Percentiles rank a stretch among this genome's conserved stretches.
Conservation (phyloP, 306 rosid genomes). For the Comarum palustre region DNA sequence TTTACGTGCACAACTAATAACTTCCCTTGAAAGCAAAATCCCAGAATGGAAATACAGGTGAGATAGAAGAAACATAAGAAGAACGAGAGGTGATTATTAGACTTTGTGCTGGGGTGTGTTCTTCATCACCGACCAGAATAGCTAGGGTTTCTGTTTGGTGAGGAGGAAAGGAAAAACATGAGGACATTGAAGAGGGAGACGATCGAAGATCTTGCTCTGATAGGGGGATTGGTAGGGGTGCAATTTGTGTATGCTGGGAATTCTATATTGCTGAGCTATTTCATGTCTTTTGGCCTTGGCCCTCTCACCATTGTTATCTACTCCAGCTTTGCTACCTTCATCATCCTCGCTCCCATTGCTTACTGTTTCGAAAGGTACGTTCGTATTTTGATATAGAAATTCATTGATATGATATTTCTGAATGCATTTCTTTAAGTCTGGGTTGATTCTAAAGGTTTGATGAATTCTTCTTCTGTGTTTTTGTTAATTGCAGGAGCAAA, state of each 20-base stretch:
- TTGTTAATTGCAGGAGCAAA: constrained; percentile 39
- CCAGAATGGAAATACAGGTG: background rate
- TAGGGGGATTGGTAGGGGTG: constrained; percentile 54
- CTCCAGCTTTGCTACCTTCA: constrained; percentile 57
- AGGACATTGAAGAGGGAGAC: constrained; percentile 18
- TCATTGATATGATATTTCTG: background rate
- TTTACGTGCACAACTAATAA: background rate
- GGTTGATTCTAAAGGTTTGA: background rate
- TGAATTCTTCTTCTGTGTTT: background rate
- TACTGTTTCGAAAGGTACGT: constrained; percentile 67
- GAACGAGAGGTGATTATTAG: background rate
- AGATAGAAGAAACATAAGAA: background rate
- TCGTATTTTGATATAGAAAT: background rate
- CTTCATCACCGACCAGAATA: background rate
- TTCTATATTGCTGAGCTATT: constrained; percentile 51
- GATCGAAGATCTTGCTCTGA: constrained; percentile 46
- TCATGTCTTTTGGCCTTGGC: constrained; percentile 62
- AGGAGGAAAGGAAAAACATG: background rate
- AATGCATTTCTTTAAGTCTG: background rate
- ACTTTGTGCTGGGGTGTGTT: constrained; percentile 10
- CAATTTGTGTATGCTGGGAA: constrained; percentile 71
- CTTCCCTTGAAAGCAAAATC: background rate
- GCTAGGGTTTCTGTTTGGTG: background rate
- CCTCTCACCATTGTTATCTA: constrained; percentile 60
- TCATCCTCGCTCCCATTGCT: constrained; percentile 65